These are phyloP conservation scores for Postia placenta DNA, from an alignment of 768 basidiomycete species.

Conservation along the genomic window DNA sequence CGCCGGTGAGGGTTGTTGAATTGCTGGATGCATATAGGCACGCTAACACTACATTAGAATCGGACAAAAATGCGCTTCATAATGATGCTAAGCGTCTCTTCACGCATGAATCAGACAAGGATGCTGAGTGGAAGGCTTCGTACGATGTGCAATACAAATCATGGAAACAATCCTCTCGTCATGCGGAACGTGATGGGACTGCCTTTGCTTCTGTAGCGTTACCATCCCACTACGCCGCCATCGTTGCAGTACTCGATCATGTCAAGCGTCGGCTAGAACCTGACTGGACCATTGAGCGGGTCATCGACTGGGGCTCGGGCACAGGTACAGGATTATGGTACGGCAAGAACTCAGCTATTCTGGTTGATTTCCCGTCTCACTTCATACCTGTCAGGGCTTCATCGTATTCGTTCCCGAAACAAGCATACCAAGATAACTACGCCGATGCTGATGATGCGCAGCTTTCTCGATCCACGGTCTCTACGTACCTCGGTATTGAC, in stretches of 20 bases:
- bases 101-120: constrained; percentile 27
- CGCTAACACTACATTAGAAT: constrained; percentile 32
- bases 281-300: constrained; percentile 49
- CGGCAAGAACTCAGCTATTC: too few species aligned
- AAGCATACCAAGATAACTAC: neutral
- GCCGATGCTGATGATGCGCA: constrained; percentile 24
- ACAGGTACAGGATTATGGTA: constrained; percentile 84
- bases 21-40: neutral
- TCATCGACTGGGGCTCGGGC: constrained; percentile 84
- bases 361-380: neutral
- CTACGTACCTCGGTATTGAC: constrained; percentile 70
- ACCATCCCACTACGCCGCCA: constrained; percentile 80
- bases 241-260: constrained; percentile 67
- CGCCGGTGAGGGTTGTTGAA: constrained; percentile 36
- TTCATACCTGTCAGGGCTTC: constrained; percentile 47
- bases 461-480: constrained; percentile 45
- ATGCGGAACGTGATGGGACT: constrained; percentile 66
- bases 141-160: constrained; percentile 60
- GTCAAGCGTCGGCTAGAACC: constrained; percentile 56
- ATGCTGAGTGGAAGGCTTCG: constrained; percentile 44
- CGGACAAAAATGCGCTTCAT: constrained; percentile 58
- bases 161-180: constrained; percentile 47
- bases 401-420: constrained; percentile 53
- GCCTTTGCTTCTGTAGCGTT: constrained; percentile 85
- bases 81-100: constrained; percentile 73